Base-by-base conservation (phyloP, 306 rosid species). In the Cicer yamashitae region DNA sequence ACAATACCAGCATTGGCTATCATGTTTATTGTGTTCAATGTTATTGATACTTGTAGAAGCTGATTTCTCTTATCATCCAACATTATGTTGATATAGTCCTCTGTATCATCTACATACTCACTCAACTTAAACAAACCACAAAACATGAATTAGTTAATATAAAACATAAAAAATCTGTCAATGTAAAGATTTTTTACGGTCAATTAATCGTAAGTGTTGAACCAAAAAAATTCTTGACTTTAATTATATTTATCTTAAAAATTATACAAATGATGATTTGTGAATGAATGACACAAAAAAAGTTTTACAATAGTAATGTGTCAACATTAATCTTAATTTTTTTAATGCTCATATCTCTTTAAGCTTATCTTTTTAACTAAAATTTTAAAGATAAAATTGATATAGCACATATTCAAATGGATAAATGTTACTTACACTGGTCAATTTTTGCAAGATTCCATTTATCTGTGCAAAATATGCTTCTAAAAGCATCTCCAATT, bases 21-120 rank as follows among this genome's bases (percentile, higher is more conserved):
- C 81, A 81, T 20, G 56, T 54, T 85, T 8, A 77, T 10, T 8
- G 70, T 65, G 37, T 65, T 25, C 15, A 81, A 51, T 58, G 12
- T 65, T 17, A 91, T 86, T 69, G 87, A 84, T 86, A 79, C 90
- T 74, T 91, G 98, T 7, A 89, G 87, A 48, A 94, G 92, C 59
- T 89, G 88, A 73, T 93, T 89, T 87, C 77, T 86, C 67, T 93
- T 93, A 86, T 89, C 98, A 79, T 93, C 97, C 86, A 93, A 72
- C 89, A 87, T 91, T 77, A 93, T 93, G 87, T 93, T 91, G 81
- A 93, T 89, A 78, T 81, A 89, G 79, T 93, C 98, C 66, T 93
- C 92, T 2, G 97, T 91, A 85, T 91, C 92, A 46, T 84, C 97
- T 4, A 91, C 93, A 7, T 91, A 93, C 74, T 93, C 98, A 67